Evolutionary conservation across 495 filamentous ascomycete genomes (phyloP).

Genomic region (Aspergillus saccharolyticus): DNA sequence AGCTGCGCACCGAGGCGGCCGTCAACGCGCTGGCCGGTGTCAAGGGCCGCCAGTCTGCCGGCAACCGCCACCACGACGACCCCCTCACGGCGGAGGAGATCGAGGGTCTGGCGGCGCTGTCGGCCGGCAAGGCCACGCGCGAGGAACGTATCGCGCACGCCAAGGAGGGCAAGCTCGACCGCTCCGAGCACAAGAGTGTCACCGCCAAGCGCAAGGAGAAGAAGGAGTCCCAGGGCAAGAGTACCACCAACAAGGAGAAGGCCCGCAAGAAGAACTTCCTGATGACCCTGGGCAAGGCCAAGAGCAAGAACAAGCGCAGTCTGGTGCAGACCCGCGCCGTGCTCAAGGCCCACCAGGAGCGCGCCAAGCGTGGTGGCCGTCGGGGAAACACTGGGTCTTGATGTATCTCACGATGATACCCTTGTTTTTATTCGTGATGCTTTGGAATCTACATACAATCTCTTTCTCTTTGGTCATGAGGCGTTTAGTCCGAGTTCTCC

Average conservation of each 20-base stretch:
- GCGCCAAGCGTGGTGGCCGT: slow-evolving; percentile 77
- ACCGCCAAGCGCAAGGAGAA: slow-evolving; percentile 75
- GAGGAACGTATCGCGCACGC: slow-evolving; percentile 78
- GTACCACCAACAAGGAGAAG: slow-evolving; percentile 97
- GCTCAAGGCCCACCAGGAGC: slow-evolving; percentile 74
- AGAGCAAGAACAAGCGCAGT: slow-evolving; percentile 87
- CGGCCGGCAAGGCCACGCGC: slow-evolving; percentile 66
- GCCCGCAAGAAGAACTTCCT: slow-evolving; percentile 92
- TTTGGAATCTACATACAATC: too few species aligned
- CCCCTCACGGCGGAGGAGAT: slow-evolving; percentile 83
- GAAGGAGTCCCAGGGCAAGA: slow-evolving; percentile 84
- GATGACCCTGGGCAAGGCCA: slow-evolving; percentile 95
- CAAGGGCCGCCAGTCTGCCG: slow-evolving; percentile 36
- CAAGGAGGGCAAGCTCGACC: slow-evolving; percentile 65
- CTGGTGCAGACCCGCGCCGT: slow-evolving; percentile 73
- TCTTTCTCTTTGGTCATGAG: too few species aligned
- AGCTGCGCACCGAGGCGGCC: slow-evolving; percentile 69
- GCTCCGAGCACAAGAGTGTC: slow-evolving; percentile 73
- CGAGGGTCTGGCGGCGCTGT: slow-evolving; percentile 63
- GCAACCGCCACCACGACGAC: slow-evolving; percentile 68
- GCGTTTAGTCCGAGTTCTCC: too few species aligned
- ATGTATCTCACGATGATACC: slow-evolving; percentile 4
- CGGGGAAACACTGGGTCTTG: slow-evolving; percentile 59
- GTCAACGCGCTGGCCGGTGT: slow-evolving; percentile 53
- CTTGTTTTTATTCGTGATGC: background rate